Evolutionary conservation across 169 alveolate genomes (phyloP).

Genomic region (Perkinsus chesapeaki): DNA sequence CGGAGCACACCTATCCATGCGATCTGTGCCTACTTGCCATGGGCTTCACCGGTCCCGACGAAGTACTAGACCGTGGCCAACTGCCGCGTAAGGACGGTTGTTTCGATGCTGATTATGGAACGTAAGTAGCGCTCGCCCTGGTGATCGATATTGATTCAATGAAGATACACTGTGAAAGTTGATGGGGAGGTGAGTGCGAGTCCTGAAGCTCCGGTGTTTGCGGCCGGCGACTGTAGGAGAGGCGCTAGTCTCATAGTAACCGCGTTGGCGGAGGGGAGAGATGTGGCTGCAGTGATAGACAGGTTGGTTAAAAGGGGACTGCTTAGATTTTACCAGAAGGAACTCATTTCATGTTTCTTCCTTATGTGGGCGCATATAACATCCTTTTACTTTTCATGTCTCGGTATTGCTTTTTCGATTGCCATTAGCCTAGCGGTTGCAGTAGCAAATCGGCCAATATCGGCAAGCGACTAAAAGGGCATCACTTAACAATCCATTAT

Average conservation of each 20-base stretch:
- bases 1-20: neutral
- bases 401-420: too few relatives aligned
- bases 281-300: slow-evolving; percentile 39
- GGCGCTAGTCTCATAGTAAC: slow-evolving; percentile 53
- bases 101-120: neutral
- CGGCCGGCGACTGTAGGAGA: slow-evolving; percentile 55
- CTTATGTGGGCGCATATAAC: too few relatives aligned
- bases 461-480: too few relatives aligned
- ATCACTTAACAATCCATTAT: too few relatives aligned
- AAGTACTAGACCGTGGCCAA: neutral
- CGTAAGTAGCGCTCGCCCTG: neutral
- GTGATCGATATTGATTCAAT: neutral
- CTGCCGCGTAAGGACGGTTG: neutral
- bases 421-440: too few relatives aligned
- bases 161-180: neutral
- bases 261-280: slow-evolving; percentile 49
- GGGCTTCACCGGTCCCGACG: slow-evolving; percentile 10
- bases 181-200: neutral
- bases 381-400: too few relatives aligned
- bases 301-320: slow-evolving; percentile 6
- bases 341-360: too few relatives aligned
- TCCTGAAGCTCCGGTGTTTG: slow-evolving; percentile 22
- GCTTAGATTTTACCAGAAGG: too few relatives aligned
- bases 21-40: slow-evolving; percentile 11
- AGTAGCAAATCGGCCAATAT: too few relatives aligned